Evolutionary conservation across 2,329 filamentous ascomycete genomes (phyloP).

Genomic region (Colletotrichum echinochloae): DNA sequence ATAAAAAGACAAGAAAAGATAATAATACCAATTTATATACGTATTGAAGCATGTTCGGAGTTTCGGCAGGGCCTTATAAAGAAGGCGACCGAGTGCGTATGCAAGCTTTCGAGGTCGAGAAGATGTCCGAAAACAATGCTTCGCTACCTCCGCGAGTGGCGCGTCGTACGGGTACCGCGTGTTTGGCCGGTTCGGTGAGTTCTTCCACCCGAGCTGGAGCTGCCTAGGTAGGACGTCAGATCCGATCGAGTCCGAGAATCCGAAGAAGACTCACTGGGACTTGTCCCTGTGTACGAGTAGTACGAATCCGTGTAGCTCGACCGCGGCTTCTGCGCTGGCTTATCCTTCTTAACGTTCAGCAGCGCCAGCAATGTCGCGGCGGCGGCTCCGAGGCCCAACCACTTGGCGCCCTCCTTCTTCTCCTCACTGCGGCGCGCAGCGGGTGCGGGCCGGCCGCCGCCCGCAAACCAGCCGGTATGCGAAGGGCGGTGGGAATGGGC

Average conservation of each 20-base stretch:
- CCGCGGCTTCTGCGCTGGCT: constrained; percentile 57
- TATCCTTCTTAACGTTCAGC: constrained; percentile 65
- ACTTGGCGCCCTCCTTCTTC: constrained; percentile 65
- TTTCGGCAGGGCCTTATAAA: neutral
- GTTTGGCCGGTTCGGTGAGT: constrained; percentile 46
- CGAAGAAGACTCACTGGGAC: constrained; percentile 61
- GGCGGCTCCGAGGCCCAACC: constrained; percentile 65
- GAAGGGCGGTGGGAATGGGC: constrained; percentile 62
- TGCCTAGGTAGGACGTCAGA: constrained; percentile 52
- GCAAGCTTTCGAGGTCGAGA: neutral
- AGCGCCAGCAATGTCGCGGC: constrained; percentile 65
- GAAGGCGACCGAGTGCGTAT: constrained; percentile 15
- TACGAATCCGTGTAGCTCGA: constrained; percentile 65
- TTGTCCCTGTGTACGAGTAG: constrained; percentile 64
- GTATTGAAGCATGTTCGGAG: constrained; percentile 20
- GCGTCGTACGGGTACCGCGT: constrained; percentile 42
- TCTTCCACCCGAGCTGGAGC: constrained; percentile 59
- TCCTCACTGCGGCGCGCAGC: constrained; percentile 56
- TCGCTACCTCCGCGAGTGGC: constrained; percentile 48
- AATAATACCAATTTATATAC: constrained; percentile 36
- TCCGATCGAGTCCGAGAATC: constrained; percentile 39
- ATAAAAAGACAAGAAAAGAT: neutral
- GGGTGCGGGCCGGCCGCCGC: constrained; percentile 56
- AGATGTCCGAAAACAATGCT: neutral
- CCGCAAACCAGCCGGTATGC: constrained; percentile 66